Evolutionary conservation across 192 early-diverging fungal genomes (phyloP).

Genomic region (Coemansia sp.): DNA sequence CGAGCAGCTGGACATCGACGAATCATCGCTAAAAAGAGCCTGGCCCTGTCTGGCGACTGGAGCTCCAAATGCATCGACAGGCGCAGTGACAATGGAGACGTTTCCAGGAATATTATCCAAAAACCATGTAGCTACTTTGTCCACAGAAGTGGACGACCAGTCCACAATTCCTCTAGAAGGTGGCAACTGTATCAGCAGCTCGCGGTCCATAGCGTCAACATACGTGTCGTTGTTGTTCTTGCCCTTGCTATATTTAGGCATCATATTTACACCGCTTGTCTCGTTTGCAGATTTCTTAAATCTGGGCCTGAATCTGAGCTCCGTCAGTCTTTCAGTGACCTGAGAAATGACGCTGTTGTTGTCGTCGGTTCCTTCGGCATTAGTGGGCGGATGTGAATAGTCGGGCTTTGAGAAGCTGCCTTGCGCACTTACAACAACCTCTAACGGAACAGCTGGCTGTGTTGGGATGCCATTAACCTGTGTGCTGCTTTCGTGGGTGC

Average conservation of each 20-base stretch:
- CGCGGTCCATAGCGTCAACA: constrained; percentile 27
- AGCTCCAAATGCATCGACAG: constrained; percentile 33
- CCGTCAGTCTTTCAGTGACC: constrained; percentile 44
- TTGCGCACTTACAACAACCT: constrained; percentile 29
- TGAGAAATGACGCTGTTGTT: constrained; percentile 46
- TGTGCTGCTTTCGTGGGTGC: constrained; percentile 28
- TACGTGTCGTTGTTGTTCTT: background rate
- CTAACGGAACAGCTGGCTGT: constrained; percentile 29
- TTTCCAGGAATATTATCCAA: constrained; percentile 54
- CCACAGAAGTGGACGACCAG: constrained; percentile 40
- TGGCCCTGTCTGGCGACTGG: constrained; percentile 22
- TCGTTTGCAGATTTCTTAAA: background rate
- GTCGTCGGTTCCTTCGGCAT: constrained; percentile 20
- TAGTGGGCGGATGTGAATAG: background rate
- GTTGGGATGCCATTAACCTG: constrained; percentile 18
- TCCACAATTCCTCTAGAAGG: constrained; percentile 47
- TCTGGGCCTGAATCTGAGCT: constrained; percentile 21
- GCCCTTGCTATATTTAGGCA: background rate
- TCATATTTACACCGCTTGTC: background rate
- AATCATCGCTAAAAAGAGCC: constrained; percentile 22
- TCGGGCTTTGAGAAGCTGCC: constrained; percentile 41
- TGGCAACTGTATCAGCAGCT: constrained; percentile 23
- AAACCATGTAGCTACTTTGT: constrained; percentile 55
- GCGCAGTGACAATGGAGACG: constrained; percentile 40
- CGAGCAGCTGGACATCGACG: constrained; percentile 34